Conservation (phyloP, 257 asterid genomes). For the Nicotiana knightiana region DNA sequence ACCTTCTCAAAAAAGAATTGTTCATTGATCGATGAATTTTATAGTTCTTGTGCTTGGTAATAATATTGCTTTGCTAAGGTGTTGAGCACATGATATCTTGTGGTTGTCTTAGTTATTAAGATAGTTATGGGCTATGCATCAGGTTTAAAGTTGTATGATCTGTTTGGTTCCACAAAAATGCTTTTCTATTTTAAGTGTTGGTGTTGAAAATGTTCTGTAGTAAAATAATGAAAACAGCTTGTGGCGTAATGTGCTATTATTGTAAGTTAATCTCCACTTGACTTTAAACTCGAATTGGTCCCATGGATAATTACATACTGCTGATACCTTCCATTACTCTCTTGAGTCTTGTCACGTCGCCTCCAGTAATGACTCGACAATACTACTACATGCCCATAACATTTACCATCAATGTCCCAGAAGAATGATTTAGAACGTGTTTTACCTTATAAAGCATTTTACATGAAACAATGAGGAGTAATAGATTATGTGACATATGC, state of each 20-base stretch:
- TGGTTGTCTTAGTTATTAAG: neutral
- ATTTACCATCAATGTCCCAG: neutral
- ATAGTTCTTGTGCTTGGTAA: neutral
- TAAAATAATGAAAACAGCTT: neutral
- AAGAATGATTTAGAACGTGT: neutral
- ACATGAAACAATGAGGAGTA: neutral
- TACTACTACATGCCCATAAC: neutral
- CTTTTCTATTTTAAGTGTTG: neutral
- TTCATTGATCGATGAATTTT: too few species aligned
- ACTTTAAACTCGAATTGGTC: neutral
- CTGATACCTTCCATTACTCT: neutral
- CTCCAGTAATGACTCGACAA: neutral
- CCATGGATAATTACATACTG: neutral
- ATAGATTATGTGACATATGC: neutral
- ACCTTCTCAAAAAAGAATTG: too few species aligned
- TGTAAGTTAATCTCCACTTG: neutral
- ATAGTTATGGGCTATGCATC: neutral
- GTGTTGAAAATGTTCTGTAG: neutral
- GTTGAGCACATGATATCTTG: neutral
- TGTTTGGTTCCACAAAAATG: neutral
- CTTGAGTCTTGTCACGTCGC: too few species aligned
- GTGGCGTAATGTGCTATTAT: neutral
- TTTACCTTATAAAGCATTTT: neutral
- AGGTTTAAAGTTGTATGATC: neutral
- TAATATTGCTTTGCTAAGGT: neutral